phyloP scores from a whole-genome alignment of 176 grass and related monocot genomes.

The Oryza punctata region DNA sequence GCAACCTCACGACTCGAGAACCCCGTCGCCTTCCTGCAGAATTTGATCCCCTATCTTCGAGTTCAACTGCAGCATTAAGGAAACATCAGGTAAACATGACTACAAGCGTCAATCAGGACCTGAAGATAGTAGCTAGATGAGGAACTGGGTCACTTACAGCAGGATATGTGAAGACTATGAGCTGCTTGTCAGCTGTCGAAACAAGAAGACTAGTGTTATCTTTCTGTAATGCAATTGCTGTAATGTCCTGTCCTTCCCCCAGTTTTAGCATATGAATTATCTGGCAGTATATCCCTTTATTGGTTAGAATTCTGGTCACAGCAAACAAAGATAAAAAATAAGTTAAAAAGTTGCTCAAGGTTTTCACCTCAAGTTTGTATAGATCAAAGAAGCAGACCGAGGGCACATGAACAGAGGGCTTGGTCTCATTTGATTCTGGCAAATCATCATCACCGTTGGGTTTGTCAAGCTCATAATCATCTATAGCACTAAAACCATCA shows the following conservation, averaged over 20 bases:
- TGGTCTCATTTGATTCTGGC: constrained; percentile 37
- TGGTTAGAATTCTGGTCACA: constrained; percentile 32
- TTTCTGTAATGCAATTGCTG: constrained; percentile 72
- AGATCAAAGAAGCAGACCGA: constrained; percentile 93
- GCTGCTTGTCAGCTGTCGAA: constrained; percentile 87
- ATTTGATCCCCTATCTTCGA: constrained; percentile 70
- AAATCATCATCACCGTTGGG: constrained; percentile 27
- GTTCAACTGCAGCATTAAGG: constrained; percentile 58
- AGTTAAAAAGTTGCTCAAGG: constrained; percentile 12
- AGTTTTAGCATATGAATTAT: constrained; percentile 76
- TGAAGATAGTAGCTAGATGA: constrained; percentile 6
- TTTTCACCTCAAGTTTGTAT: constrained; percentile 83
- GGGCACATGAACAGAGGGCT: constrained; percentile 60
- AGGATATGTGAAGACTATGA: constrained; percentile 80
- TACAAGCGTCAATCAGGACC: constrained; percentile 19
- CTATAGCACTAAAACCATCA: constrained; percentile 31
- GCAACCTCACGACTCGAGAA: constrained; percentile 52
- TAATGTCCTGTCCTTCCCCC: constrained; percentile 68
- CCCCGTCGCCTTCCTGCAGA: constrained; percentile 62
- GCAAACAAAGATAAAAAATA: constrained; percentile 14
- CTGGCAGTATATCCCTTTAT: constrained; percentile 44
- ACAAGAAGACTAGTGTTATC: constrained; percentile 83
- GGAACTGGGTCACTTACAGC: constrained; percentile 49
- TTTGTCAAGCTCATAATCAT: constrained; percentile 42
- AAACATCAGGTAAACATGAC: background rate